phyloP scores from a whole-genome alignment of 441 rosid species.

The Metrosideros polymorpha region DNA sequence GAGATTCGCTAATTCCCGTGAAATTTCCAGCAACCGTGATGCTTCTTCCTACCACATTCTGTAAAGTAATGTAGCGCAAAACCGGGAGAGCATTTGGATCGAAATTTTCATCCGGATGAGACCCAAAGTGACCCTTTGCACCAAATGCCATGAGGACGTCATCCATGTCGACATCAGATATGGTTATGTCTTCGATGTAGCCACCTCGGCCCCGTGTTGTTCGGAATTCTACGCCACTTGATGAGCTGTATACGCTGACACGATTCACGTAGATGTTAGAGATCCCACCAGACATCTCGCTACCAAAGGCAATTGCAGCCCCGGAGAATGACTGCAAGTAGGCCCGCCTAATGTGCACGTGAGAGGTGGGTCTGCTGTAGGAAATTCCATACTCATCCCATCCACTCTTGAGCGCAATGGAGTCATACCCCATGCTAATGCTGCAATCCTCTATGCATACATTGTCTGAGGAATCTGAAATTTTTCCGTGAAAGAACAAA shows the following conservation, averaged over 20 bases:
- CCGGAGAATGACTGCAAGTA: constrained; percentile 55
- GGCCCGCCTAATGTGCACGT: constrained; percentile 50
- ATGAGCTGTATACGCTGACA: constrained; percentile 33
- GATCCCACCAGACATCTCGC: constrained; percentile 98
- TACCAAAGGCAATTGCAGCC: constrained; percentile 69
- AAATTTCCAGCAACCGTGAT: constrained; percentile 54
- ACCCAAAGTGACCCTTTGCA: constrained; percentile 44
- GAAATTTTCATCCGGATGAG: constrained; percentile 65
- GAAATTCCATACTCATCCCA: constrained; percentile 93
- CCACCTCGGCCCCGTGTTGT: constrained; percentile 79
- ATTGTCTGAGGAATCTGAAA: constrained; percentile 74
- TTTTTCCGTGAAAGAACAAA: neutral
- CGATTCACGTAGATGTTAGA: constrained; percentile 41
- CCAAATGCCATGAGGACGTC: constrained; percentile 31
- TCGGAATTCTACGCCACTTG: constrained; percentile 52
- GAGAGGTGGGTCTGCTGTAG: constrained; percentile 47
- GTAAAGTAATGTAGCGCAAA: constrained; percentile 33
- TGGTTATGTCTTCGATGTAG: constrained; percentile 43
- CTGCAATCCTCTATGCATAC: constrained; percentile 79
- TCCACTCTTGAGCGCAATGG: constrained; percentile 76
- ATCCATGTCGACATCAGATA: constrained; percentile 32
- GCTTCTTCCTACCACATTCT: constrained; percentile 42
- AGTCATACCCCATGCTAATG: constrained; percentile 62
- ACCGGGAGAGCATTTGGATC: constrained; percentile 62
- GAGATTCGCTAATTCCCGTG: constrained; percentile 54